Base-by-base conservation (phyloP, 2,329 filamentous ascomycete species). In the Calonectria ilicicola region DNA sequence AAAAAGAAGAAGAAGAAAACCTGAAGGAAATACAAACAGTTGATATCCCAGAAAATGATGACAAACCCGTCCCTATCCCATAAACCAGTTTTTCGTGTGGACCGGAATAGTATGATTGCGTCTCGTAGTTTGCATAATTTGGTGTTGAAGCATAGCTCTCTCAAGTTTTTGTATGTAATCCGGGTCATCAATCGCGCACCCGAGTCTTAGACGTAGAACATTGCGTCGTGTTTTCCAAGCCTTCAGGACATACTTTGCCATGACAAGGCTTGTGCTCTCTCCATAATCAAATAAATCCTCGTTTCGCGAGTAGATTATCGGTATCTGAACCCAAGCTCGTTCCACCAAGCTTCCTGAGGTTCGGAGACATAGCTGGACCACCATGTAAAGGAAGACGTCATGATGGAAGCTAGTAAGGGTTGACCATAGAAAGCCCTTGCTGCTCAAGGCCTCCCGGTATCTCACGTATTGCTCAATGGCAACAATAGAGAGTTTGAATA, bases 401-500 rank as follows among this genome's bases (percentile, higher is more conserved):
- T 67, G 46, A 23, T 67, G 64, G 19, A 71, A 51, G 15, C 60
- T 51, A n/a, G 47, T 63, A 10, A 53, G 8, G 3, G 66, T 71
- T 17, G 46, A 67, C 69, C 69, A 71, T 8, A 51, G 26, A 23
- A 67, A 63, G 21, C 53, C 69, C 6, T 32, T 66, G 44, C 29
- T 62, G 9, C 14, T 27, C 7, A 60, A 40, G 3, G 29, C 35
- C 12, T 63, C 53, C 5, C 60, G 65, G 12, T 63, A 21, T 5
- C 15, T 38, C 21, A 67, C 27, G 26, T 23, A 67, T 7, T 71
- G 64, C n/a, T 67, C 69, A 21, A 67, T 53, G 2, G 64, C 21
- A 14, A 62, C 42, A 17, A 71, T 62, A 15, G 69, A 66, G 17
- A 71, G 56, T 27, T 71, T 71, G 51, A 71, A 73, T 6, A 73